Evolutionary conservation across 768 basidiomycete species (phyloP), one percentile per base, ranked within the genome.

Genomic region (Roridomyces roridus): DNA sequence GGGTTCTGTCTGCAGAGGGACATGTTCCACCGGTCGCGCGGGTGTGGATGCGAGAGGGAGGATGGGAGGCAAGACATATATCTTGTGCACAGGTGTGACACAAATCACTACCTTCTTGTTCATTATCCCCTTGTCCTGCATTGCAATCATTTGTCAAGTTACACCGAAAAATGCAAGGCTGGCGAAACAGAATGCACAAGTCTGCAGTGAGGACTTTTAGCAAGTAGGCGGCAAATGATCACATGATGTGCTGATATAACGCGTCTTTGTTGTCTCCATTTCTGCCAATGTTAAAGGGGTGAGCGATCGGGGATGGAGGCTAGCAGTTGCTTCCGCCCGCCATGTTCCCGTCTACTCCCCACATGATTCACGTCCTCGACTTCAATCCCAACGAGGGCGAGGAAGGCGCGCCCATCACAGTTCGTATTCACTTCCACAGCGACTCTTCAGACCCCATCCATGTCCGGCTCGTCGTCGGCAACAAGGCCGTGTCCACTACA

Each of bases 391-490:
- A 77, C 18, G 82, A 87, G 67, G 92, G 91, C 55, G 79, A 81
- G 59, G 72, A 78, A 20, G 88, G 86, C 52, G 79, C 83, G 0
- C 84, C 81, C 46, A 82, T 94, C 67, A 78, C 83, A 31, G 85
- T 89, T 60, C 79, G 81, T 62, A 81, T 87, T 51, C 81, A 84
- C 62, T 87, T 89, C 70, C 76, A 75, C 62, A 78, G 77, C 58
- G 75, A 75, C 14, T 72, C 72, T 26, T 75, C 80, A 10, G 82
- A 84, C 51, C 70, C 79, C 6, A 79, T 89, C 34, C 85, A 80
- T 56, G 82, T 93, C 21, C 85, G 92, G 47, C 84, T 94, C 60
- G 85, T 93, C 63, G 78, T 94, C 60, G 92, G 88, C 26, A 70
- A 77, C 56, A 85, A 82, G 59, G 83, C 91, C 3, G 80, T 94